A percentile compares a stretch with the other conserved stretches of the same genome.
Evolutionary conservation across 1,284 basidiomycete genomes (phyloP).

Genomic region (Boletus mariae): DNA sequence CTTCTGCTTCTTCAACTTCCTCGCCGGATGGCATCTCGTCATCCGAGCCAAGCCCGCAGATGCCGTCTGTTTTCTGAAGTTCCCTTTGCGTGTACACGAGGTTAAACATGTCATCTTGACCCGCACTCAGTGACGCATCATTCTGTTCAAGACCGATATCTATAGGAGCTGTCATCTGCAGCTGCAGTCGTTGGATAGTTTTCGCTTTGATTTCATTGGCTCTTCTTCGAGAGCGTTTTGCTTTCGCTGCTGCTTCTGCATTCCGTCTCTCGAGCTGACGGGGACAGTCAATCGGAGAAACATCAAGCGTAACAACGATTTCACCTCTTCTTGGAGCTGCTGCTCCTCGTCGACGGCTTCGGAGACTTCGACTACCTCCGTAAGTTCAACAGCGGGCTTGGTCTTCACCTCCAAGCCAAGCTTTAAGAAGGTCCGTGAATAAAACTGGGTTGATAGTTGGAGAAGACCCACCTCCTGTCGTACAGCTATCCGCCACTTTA

Average conservation of each 20-base stretch:
- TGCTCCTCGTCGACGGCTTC: slow-evolving; percentile 84
- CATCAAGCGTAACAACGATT: not conserved
- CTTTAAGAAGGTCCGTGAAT: slow-evolving; percentile 35
- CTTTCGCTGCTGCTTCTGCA: slow-evolving; percentile 68
- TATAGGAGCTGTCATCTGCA: slow-evolving; percentile 95
- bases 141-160: slow-evolving; percentile 91
- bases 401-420: slow-evolving; percentile 80
- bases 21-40: slow-evolving; percentile 41
- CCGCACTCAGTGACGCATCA: slow-evolving; percentile 65
- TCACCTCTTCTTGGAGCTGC: slow-evolving; percentile 85
- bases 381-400: slow-evolving; percentile 67
- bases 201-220: slow-evolving; percentile 88
- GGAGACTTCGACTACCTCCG: slow-evolving; percentile 71
- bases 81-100: slow-evolving; percentile 58
- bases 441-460: slow-evolving; percentile 1
- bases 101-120: slow-evolving; percentile 86
- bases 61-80: slow-evolving; percentile 43
- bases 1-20: slow-evolving; percentile 40
- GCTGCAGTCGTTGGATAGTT: slow-evolving; percentile 92
- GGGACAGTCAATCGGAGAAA: slow-evolving; percentile 3
- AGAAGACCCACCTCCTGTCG: slow-evolving; percentile 68
- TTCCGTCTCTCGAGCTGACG: slow-evolving; percentile 80
- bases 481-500: slow-evolving; percentile 87
- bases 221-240: slow-evolving; percentile 81
- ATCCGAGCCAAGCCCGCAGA: slow-evolving; percentile 48